phyloP scores from a whole-genome alignment of 495 filamentous ascomycete genomes.

The Penicillium psychrofluorescens region DNA sequence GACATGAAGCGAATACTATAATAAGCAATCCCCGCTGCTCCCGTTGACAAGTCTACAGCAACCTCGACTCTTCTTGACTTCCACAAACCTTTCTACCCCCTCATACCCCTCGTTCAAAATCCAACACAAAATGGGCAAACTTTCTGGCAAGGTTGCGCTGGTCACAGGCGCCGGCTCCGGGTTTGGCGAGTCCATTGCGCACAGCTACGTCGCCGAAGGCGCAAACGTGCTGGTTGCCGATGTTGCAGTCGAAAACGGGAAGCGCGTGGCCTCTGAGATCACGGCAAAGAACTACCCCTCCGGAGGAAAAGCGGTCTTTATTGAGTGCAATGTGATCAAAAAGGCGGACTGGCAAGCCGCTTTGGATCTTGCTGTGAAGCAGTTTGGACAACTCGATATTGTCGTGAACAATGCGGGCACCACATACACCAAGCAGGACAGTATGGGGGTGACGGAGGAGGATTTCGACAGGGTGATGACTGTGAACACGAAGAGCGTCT shows the following conservation, averaged over 20 bases:
- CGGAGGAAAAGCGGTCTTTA: too few species aligned
- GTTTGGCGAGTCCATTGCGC: slow-evolving; percentile 46
- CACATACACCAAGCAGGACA: slow-evolving; percentile 32
- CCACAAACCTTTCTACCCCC: too few species aligned
- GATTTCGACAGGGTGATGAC: slow-evolving; percentile 55
- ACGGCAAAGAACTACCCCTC: too few species aligned
- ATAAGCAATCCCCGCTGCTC: too few species aligned
- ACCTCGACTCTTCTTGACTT: too few species aligned
- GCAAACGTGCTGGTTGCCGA: slow-evolving; percentile 47
- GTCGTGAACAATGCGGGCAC: slow-evolving; percentile 33
- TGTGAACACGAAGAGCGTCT: slow-evolving; percentile 53
- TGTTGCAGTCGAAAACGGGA: slow-evolving; percentile 26
- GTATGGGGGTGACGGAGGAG: slow-evolving; percentile 48
- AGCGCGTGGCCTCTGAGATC: slow-evolving; percentile 1
- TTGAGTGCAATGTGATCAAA: too few species aligned
- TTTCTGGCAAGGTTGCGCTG: slow-evolving; percentile 42
- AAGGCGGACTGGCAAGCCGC: too few species aligned
- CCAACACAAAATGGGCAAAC: neutral
- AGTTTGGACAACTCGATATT: slow-evolving; percentile 25
- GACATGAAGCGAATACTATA: too few species aligned
- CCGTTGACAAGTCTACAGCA: too few species aligned
- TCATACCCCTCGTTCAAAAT: too few species aligned
- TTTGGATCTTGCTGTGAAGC: too few species aligned
- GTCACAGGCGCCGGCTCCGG: slow-evolving; percentile 40
- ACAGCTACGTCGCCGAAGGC: slow-evolving; percentile 45